phyloP scores from a whole-genome alignment of 1,139 yeast genomes.

The Taphrina flavorubra region DNA sequence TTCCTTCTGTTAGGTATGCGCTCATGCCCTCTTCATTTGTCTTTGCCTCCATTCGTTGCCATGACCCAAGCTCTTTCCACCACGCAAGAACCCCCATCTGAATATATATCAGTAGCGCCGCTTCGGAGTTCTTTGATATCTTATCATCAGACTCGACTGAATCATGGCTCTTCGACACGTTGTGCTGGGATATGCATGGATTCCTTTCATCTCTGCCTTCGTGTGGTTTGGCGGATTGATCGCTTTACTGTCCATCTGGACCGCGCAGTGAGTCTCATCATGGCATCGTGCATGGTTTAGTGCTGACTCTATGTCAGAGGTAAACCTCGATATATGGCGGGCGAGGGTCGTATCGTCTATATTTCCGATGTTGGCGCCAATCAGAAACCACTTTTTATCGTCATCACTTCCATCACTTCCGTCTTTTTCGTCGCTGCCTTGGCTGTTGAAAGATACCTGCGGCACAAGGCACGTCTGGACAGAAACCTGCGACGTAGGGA shows the following conservation, averaged over 20 bases:
- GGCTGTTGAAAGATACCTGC: slow-evolving; percentile 62
- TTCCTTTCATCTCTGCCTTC: slow-evolving; percentile 61
- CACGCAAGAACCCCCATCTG: no score
- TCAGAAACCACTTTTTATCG: slow-evolving; percentile 78
- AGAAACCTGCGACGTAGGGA: slow-evolving; percentile 61
- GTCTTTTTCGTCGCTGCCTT: slow-evolving; percentile 73
- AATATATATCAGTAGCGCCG: no score
- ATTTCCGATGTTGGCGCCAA: slow-evolving; percentile 88
- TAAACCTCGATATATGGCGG: slow-evolving; percentile 30
- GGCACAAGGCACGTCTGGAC: slow-evolving; percentile 62
- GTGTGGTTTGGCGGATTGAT: slow-evolving; percentile 83
- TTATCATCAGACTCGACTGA: neutral
- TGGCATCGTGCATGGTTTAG: neutral
- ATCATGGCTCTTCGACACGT: slow-evolving; percentile 25
- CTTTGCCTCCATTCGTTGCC: no score
- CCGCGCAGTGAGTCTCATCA: slow-evolving; percentile 56
- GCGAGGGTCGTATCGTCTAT: slow-evolving; percentile 54
- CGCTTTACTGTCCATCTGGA: slow-evolving; percentile 73
- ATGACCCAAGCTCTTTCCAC: no score
- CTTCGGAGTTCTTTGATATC: no score
- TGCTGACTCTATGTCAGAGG: slow-evolving; percentile 54
- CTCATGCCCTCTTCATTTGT: neutral
- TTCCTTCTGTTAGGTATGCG: neutral
- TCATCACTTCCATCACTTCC: slow-evolving; percentile 81
- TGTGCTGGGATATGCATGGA: slow-evolving; percentile 42